Evolutionary conservation across 2,329 filamentous ascomycete genomes (phyloP), one percentile per base, ranked within the genome.

Genomic region (Colletotrichum liriopes): DNA sequence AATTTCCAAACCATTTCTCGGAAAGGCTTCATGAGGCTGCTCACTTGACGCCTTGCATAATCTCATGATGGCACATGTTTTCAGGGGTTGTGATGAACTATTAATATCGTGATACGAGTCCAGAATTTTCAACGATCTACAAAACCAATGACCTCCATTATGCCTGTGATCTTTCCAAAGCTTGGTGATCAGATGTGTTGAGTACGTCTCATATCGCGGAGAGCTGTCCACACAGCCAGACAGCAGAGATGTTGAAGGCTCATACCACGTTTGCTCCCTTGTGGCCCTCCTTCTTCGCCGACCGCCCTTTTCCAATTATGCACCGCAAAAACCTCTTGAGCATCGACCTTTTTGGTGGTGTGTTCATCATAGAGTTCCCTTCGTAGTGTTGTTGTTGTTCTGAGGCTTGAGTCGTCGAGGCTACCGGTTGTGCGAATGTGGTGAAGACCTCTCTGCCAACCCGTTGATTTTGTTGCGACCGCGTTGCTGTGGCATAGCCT

Each of bases 111-210:
- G 43, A 26, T 41, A 49, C 26, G 32, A 65, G 49, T 41, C 49
- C 26, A 55, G 39, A 64, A 54, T 65, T 59, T 41, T 23, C 54
- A 70, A 54, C 69, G 54, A 65, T 72, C 59, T 70, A 72, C 70
- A 65, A 72, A 70, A 47, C 70, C 59, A 60, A 72, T 49, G 20
- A 55, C 65, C 59, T 64, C 60, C 54, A 47, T 59, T 20, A 54
- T 72, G 14, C 43, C 54, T 55, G 26, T 55, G 65, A 68, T 54
- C 59, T 65, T 72, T 69, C 70, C 70, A 72, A 61, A 29, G 35
- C 52, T 45, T 37, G 59, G 66, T 51, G 52, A 65, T 37, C 65
- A 54, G 37, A 65, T 64, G 59, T 54, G 11, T 65, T 8, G n/a
- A 47, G 41, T 54, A 49, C 26, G 35, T 32, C 45, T n/a, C 45